A percentile compares a stretch with the other conserved stretches of the same genome.
Evolutionary conservation across 2,329 filamentous ascomycete genomes (phyloP).

Genomic region (Penicillium expansum): DNA sequence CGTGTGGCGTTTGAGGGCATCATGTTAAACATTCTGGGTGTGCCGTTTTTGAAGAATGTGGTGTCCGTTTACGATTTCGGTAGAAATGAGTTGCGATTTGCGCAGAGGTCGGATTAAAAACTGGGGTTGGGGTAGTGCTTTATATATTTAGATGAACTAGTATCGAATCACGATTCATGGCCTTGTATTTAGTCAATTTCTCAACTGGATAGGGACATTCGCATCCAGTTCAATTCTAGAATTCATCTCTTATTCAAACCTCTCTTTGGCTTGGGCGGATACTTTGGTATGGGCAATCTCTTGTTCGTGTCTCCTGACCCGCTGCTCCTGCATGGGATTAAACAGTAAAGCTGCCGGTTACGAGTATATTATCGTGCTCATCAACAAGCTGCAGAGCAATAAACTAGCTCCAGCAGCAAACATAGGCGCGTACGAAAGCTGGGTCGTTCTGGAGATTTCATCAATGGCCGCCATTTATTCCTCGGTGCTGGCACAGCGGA

Average conservation of each 20-base stretch:
- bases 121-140: not conserved
- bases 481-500: no score
- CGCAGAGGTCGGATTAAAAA: conserved; percentile 18
- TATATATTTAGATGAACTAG: not conserved
- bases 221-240: not conserved
- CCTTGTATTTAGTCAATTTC: not conserved
- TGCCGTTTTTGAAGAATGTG: conserved; percentile 51
- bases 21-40: conserved; percentile 45
- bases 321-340: no score
- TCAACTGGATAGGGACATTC: not conserved
- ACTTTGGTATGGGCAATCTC: no score
- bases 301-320: no score
- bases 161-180: not conserved
- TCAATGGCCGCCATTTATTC: no score
- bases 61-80: conserved; percentile 53
- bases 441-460: no score
- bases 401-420: no score
- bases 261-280: no score
- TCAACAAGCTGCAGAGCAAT: no score
- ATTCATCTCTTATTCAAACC: not conserved
- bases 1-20: conserved; percentile 31
- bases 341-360: not conserved
- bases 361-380: no score
- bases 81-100: conserved; percentile 48
- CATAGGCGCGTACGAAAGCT: no score